Evolutionary conservation across 495 filamentous ascomycete species (phyloP), one percentile per base, ranked within the genome.

Genomic region (Penicillium arizonense): DNA sequence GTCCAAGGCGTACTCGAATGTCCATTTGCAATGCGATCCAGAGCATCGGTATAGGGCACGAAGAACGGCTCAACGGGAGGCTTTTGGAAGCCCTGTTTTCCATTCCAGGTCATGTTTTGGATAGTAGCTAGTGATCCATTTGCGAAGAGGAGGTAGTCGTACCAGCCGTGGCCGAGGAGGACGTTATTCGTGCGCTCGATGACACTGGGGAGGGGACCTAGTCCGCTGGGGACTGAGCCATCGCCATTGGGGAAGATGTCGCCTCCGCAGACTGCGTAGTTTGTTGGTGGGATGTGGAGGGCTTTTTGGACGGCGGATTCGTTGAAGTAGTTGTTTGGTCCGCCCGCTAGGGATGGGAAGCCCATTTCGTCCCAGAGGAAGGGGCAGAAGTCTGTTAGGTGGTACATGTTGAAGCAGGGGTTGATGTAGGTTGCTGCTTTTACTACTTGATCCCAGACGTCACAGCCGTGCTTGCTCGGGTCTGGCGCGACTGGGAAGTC

Each of bases 91-190:
- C 89, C 89, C 48, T 85, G 81, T 11, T 63, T 62, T 5, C 89
- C 89, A 49, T 82, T 81, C 86, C 87, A 93, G 0, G 88, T 92
- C 88, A 93, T 90, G 64, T 91, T 92, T 59, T 94, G 88, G 35
- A 93, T 87, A 16, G 80, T 82, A 12, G 87, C 70, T 0, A 94
- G 74, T 0, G 85, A 83, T 10, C 88, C 87, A 56, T 90, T 87
- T 41, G 75, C 53, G 21, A 89, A 72, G 4, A 90, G 70, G 34
- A 84, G 55, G 55, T 70, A 80, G 48, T 85, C 83, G 18, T 72
- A 60, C 43, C 79, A 66, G 0, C 86, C 87, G 59, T 91, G 86
- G 6, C 66, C 81, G 58, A 92, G 82, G 33, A 92, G 74, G 7
- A 87, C 86, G 41, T 84, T 81, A 23, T 89, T 77, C 1, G 84